Percentiles rank a stretch among this genome's conserved stretches.
Conservation (phyloP, 805 yeast species). For the Nematodospora valgi region DNA sequence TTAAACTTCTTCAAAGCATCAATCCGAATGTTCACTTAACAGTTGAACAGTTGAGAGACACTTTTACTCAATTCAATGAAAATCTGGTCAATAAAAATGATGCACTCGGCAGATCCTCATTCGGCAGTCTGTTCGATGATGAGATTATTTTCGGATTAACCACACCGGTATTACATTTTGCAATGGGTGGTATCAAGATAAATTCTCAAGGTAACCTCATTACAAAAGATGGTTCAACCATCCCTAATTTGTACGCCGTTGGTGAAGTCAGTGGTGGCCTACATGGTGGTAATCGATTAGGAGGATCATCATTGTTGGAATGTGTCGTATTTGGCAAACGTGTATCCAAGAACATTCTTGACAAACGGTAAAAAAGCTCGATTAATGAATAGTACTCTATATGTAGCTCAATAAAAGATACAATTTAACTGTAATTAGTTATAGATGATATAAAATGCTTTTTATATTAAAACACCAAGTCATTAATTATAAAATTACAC, state of each 20-base stretch:
- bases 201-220: slow-evolving; percentile 45
- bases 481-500: too few species aligned
- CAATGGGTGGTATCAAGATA: slow-evolving; percentile 69
- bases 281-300: slow-evolving; percentile 61
- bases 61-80: slow-evolving; percentile 10
- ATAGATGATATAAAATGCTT: too few species aligned
- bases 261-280: slow-evolving; percentile 72
- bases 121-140: slow-evolving; percentile 19
- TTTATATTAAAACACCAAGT: too few species aligned
- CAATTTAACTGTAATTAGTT: too few species aligned
- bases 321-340: slow-evolving; percentile 56
- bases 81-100: slow-evolving; percentile 23
- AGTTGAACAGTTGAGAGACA: slow-evolving; percentile 8
- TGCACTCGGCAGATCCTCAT: slow-evolving; percentile 28
- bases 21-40: slow-evolving; percentile 12
- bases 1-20: slow-evolving; percentile 10
- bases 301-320: slow-evolving; percentile 55
- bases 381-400: too few species aligned
- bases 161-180: slow-evolving; percentile 63
- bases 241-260: slow-evolving; percentile 53
- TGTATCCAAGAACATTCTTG: slow-evolving; percentile 6
- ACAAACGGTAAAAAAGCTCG: too few species aligned
- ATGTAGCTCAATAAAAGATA: too few species aligned
- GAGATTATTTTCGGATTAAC: slow-evolving; percentile 46
- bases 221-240: slow-evolving; percentile 21